Evolutionary conservation across 2,329 filamentous ascomycete species (phyloP), one percentile per base, ranked within the genome.

Genomic region (Orbilia ellipsospora): DNA sequence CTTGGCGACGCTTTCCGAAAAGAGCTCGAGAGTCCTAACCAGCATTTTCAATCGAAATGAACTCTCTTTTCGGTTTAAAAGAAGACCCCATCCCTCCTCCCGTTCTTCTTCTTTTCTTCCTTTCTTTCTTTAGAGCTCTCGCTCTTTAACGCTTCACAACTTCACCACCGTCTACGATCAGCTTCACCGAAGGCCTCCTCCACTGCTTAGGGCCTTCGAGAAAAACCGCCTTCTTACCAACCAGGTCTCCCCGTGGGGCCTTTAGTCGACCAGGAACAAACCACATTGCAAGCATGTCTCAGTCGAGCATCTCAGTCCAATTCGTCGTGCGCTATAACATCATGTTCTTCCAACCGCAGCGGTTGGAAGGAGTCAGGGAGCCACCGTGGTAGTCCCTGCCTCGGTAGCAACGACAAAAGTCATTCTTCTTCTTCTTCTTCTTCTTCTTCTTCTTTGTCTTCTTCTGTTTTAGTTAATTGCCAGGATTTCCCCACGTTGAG

Each of bases 241-340:
- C 63, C 70, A 67, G 70, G 70, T 68, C 70, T 74, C 70, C 69
- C 63, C 48, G 63, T 74, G 70, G 28, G 70, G 57, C 70, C 70
- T 68, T 74, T 52, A 67, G 63, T 57, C 28, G 54, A 26, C 13
- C 51, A 45, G 12, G 70, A 54, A 68, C 40, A 50, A 42, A 62
- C 63, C 23, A 74, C 63, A 28, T 68, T 74, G 70, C 57, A 44
- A 64, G 20, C 63, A 74, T 74, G 70, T 74, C 63, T 57, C 31
- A 31, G 12, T 63, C 70, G 50, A 48, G 63, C 26, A 26, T 28
- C 63, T 28, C 42, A 18, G 12, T 15, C 40, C 23, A 57, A 42
- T 64, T 68, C 42, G 44, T 63, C n/a, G 8, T 12, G 36, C 28
- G 44, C 4, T 26, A 28, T 42, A 55, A 62, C 51, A 51, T 26